Percentiles rank a stretch among this genome's conserved stretches.
Conservation (phyloP, 768 basidiomycete genomes). For the Mycena vulgaris region DNA sequence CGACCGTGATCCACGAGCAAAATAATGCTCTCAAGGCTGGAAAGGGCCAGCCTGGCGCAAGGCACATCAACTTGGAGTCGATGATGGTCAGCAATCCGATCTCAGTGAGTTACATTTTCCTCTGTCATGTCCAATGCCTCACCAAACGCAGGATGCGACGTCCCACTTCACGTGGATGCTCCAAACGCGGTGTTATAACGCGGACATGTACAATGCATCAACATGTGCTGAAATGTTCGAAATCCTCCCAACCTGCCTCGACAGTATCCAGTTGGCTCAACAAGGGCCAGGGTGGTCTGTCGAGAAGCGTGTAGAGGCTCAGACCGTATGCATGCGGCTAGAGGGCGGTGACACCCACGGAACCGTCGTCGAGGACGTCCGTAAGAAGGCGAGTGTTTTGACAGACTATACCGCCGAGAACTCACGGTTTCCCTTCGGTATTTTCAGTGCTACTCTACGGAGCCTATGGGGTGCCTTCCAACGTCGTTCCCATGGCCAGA, state of each 20-base stretch:
- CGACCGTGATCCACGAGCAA: slow-evolving; percentile 52
- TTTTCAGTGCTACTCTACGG: slow-evolving; percentile 14
- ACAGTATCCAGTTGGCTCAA: slow-evolving; percentile 30
- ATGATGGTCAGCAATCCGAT: slow-evolving; percentile 52
- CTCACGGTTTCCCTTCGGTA: background rate
- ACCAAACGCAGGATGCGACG: slow-evolving; percentile 42
- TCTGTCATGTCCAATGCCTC: no score
- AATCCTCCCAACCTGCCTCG: slow-evolving; percentile 45
- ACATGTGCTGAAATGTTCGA: slow-evolving; percentile 44
- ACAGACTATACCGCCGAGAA: background rate
- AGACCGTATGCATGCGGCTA: background rate
- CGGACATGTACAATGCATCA: slow-evolving; percentile 48
- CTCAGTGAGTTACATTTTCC: slow-evolving; percentile 31
- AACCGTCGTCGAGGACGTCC: slow-evolving; percentile 1
- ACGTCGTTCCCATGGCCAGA: slow-evolving; percentile 39
- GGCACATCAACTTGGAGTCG: slow-evolving; percentile 51
- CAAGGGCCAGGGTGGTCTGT: background rate
- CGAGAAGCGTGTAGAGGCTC: background rate
- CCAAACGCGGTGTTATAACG: slow-evolving; percentile 46
- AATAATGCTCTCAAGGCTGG: slow-evolving; percentile 46
- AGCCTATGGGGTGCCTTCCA: slow-evolving; percentile 29
- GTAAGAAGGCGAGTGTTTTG: slow-evolving; percentile 16
- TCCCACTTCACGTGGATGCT: slow-evolving; percentile 48
- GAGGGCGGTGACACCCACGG: slow-evolving; percentile 13
- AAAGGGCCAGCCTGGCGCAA: slow-evolving; percentile 37